phyloP scores from a whole-genome alignment of 2,329 filamentous ascomycete genomes.

The Leptodontidium sp. region DNA sequence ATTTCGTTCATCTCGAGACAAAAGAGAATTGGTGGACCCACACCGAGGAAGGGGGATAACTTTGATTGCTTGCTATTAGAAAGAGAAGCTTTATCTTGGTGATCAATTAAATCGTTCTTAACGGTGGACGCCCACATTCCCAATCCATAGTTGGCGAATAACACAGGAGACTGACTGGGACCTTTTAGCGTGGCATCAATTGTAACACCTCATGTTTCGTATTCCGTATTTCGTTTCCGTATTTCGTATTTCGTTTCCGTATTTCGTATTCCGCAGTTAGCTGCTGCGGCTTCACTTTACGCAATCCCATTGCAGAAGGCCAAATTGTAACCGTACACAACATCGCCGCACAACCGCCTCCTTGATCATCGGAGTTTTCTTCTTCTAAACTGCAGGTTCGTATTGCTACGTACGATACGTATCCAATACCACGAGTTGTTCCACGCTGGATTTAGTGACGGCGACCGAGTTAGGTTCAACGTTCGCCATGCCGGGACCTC shows the following conservation, averaged over 20 bases:
- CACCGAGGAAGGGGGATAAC: too few relatives aligned
- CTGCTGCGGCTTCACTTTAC: neutral
- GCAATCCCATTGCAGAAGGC: neutral
- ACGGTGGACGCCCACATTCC: too few relatives aligned
- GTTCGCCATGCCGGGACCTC: neutral
- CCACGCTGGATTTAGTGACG: neutral
- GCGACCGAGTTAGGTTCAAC: neutral
- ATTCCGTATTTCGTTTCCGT: neutral
- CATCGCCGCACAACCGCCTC: neutral
- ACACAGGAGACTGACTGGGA: too few relatives aligned
- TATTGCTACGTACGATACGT: neutral
- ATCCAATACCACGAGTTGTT: too few relatives aligned
- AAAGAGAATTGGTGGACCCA: too few relatives aligned
- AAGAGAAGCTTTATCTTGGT: too few relatives aligned
- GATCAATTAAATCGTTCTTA: too few relatives aligned
- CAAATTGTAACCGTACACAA: neutral
- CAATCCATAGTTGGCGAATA: too few relatives aligned
- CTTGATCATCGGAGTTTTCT: neutral
- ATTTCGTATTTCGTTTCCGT: neutral
- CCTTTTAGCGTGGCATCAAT: too few relatives aligned
- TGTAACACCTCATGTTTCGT: too few relatives aligned
- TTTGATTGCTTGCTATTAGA: too few relatives aligned
- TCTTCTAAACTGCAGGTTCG: neutral
- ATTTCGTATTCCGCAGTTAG: conserved; percentile 1
- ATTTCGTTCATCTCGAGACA: too few relatives aligned